phyloP scores from a whole-genome alignment of 2,329 filamentous ascomycete genomes.

The Eurotiales sp. region DNA sequence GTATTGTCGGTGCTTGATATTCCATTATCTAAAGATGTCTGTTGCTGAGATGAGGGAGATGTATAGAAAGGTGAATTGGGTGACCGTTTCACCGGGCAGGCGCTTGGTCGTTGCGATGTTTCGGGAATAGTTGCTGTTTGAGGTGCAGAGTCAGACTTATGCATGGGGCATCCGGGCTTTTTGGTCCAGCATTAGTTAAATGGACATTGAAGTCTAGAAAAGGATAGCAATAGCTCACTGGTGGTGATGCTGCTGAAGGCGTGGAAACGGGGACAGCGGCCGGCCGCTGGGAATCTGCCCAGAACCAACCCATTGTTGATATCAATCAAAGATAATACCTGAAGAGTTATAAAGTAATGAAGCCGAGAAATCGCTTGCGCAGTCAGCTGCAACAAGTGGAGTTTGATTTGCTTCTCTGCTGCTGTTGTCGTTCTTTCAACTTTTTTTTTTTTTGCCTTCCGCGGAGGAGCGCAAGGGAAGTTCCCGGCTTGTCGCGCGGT shows the following conservation, averaged over 20 bases:
- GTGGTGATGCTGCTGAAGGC: constrained; percentile 11
- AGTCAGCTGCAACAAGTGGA: constrained; percentile 1
- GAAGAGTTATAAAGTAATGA: constrained; percentile 12
- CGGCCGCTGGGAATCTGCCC: constrained; percentile 53
- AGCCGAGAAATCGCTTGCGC: constrained; percentile 17
- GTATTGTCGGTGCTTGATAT: constrained; percentile 27
- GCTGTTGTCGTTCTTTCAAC: neutral
- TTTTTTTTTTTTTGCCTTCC: constrained; percentile 11
- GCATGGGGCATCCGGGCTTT: constrained; percentile 68
- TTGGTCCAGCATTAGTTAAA: constrained; percentile 16
- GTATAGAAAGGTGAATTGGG: constrained; percentile 48
- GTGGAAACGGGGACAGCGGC: constrained; percentile 41
- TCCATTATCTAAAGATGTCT: constrained; percentile 29
- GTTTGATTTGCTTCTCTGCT: constrained; percentile 6
- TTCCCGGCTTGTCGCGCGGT: constrained; percentile 7
- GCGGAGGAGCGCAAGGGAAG: constrained; percentile 10
- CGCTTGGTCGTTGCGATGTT: constrained; percentile 27
- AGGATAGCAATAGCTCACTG: constrained; percentile 8
- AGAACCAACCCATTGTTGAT: constrained; percentile 64
- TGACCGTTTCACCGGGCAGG: constrained; percentile 45
- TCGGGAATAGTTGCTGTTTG: constrained; percentile 27
- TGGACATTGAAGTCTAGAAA: constrained; percentile 39
- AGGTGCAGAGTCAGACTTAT: constrained; percentile 44
- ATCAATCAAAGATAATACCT: neutral
- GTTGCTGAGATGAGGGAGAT: constrained; percentile 26